Conservation (phyloP, 768 basidiomycete species). For the Leccinum boreale region DNA sequence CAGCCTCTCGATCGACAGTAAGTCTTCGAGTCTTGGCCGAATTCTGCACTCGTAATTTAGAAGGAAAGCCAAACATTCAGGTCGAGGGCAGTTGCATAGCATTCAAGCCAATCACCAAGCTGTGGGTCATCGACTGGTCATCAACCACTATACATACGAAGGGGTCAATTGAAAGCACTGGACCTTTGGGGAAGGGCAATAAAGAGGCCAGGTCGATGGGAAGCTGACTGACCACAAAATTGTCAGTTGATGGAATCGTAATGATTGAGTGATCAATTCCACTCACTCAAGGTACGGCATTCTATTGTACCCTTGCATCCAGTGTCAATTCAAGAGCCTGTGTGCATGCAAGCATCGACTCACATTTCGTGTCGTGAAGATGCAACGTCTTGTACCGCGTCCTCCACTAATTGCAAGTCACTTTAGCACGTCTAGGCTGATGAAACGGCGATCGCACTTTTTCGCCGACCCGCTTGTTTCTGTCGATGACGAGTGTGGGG, state of each 20-base stretch:
- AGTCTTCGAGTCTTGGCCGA: too few species aligned
- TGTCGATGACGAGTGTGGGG: conserved; percentile 55
- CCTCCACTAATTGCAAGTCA: conserved; percentile 39
- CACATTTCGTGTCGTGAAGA: conserved; percentile 51
- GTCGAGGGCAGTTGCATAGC: background rate
- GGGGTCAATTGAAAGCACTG: background rate
- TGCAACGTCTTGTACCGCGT: conserved; percentile 53
- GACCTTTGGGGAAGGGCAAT: conserved; percentile 50
- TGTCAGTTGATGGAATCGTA: background rate
- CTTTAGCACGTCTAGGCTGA: background rate
- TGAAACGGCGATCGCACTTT: conserved; percentile 18
- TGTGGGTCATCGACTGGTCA: conserved; percentile 13
- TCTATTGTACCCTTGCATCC: conserved; percentile 43
- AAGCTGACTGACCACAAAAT: conserved; percentile 34
- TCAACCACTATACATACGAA: background rate
- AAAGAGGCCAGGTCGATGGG: conserved; percentile 51
- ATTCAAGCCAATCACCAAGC: conserved; percentile 64
- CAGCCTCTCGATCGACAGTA: too few species aligned
- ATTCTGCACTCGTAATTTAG: too few species aligned
- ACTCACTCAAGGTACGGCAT: conserved; percentile 54
- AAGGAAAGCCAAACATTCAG: too few species aligned
- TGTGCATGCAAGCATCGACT: conserved; percentile 22
- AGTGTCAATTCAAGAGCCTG: background rate
- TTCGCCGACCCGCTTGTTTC: conserved; percentile 48
- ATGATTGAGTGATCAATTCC: background rate